Evolutionary conservation across 441 rosid genomes (phyloP), one percentile per base, ranked within the genome.

Genomic region (Populus hybrid): DNA sequence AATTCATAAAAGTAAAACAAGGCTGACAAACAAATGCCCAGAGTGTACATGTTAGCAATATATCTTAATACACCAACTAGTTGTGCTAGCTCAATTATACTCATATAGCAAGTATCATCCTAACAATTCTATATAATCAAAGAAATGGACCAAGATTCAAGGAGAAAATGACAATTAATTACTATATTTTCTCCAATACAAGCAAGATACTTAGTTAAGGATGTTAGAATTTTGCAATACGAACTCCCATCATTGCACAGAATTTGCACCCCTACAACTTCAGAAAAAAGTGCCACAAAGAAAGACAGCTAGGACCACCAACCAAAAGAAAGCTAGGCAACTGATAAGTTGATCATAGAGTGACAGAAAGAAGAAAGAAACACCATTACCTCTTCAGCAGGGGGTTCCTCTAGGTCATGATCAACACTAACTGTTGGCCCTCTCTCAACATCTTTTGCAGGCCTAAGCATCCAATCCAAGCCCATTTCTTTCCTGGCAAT

Each of bases 381-480:
- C 34, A 19, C 23, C 18, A 57, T 66, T 84, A 89, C 99, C 90
- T 93, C 94, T 75, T 87, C 89, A 10, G 50, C 69, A 21, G 78
- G 76, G 50, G 82, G 82, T 72, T 92, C 86, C 19, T 88, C 87
- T 4, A 80, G 73, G 77, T 84, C 79, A 0, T 72, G 82, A 35
- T 86, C 86, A 65, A 75, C 85, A 68, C 26, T 79, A 40, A 79
- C 50, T 24, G 78, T 35, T 72, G 89, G 85, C 67, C 23, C 79
- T 73, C 70, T 84, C 68, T 85, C 86, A 7, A 77, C 46, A 76
- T 79, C 86, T 19, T 79, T 84, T 6, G 87, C 83, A 26, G 98
- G 94, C 75, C 85, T 86, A 28, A 93, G 84, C 99, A 95, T 95
- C 93, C 93, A 95, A 70, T 91, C 98, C 74, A 92, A 84, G 19